Conservation (phyloP, 805 yeast genomes). For the Cyberlindnera mrakii region DNA sequence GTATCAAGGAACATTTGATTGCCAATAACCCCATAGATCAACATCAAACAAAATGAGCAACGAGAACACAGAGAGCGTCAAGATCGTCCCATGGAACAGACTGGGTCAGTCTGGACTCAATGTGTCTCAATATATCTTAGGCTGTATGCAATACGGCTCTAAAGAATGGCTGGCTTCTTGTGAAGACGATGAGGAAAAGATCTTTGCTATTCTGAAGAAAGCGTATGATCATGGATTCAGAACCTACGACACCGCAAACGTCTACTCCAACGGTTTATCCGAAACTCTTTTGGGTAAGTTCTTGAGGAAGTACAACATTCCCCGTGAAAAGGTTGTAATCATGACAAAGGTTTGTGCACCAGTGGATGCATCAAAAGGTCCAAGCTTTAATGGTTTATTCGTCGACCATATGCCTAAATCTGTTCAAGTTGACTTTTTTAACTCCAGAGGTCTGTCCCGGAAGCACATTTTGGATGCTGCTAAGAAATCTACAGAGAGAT, state of each 20-base stretch:
- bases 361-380: neutral
- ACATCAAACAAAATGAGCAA: too few relatives aligned
- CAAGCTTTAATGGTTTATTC: too few relatives aligned
- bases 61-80: neutral
- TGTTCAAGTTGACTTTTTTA: slow-evolving; percentile 10
- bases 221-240: slow-evolving; percentile 41
- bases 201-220: slow-evolving; percentile 33
- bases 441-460: slow-evolving; percentile 35
- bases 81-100: too few relatives aligned
- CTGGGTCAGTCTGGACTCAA: too few relatives aligned
- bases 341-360: slow-evolving; percentile 34
- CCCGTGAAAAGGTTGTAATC: slow-evolving; percentile 48
- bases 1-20: too few relatives aligned
- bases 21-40: too few relatives aligned
- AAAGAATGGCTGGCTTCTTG: too few relatives aligned
- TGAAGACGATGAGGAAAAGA: too few relatives aligned
- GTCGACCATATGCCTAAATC: too few relatives aligned
- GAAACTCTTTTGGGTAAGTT: slow-evolving; percentile 49
- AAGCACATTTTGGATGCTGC: slow-evolving; percentile 43
- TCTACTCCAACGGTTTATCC: slow-evolving; percentile 41
- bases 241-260: slow-evolving; percentile 47
- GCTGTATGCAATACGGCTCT: too few relatives aligned
- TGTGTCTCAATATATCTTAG: too few relatives aligned
- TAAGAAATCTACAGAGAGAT: slow-evolving; percentile 32
- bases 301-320: slow-evolving; percentile 42